Conservation (phyloP, 345 rosid species). For the Lepidium didymum region DNA sequence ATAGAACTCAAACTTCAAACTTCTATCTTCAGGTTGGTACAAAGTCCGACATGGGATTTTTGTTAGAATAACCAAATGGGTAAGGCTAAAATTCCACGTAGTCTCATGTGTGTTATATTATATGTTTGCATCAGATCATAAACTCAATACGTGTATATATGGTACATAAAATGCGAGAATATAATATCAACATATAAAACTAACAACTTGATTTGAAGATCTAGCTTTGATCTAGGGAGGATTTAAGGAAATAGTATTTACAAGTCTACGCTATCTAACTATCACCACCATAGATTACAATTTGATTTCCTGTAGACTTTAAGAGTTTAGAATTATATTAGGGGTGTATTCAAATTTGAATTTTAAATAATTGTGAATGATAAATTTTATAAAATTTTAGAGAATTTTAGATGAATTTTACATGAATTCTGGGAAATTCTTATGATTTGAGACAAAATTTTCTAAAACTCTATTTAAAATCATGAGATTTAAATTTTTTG, state of each 20-base stretch:
- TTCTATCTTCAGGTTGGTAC: neutral
- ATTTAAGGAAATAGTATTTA: neutral
- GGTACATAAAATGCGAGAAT: neutral
- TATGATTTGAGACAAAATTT: too few species aligned
- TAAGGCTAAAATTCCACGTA: neutral
- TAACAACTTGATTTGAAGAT: neutral
- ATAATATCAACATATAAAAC: neutral
- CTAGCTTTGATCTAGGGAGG: neutral
- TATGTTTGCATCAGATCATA: neutral
- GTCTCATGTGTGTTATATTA: neutral
- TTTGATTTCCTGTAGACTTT: neutral
- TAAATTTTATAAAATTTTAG: too few species aligned
- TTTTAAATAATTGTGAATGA: too few species aligned
- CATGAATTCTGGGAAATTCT: too few species aligned
- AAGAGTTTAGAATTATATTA: neutral
- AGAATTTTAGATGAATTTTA: too few species aligned
- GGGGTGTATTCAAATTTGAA: too few species aligned
- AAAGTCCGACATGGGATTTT: slow-evolving; percentile 9
- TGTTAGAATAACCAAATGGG: neutral
- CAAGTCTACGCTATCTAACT: neutral
- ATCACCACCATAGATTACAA: neutral
- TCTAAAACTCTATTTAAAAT: too few species aligned
- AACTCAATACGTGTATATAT: neutral
- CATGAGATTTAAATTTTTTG: too few species aligned
- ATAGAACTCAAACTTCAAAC: neutral